These are phyloP conservation scores for Forsythia suspensa DNA, from an alignment of 257 asterid species.

Conservation along the genomic window DNA sequence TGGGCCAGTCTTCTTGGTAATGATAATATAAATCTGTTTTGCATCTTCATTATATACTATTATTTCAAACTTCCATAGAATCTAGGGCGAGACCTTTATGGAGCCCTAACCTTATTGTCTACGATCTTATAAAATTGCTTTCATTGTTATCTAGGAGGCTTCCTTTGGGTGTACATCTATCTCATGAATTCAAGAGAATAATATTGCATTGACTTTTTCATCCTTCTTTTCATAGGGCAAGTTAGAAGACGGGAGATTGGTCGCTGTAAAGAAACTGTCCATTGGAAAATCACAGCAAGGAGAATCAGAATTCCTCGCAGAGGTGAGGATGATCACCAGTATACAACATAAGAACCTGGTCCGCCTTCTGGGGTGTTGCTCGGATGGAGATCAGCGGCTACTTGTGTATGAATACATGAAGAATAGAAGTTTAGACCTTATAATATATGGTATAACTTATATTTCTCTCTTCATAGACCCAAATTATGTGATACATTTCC, in stretches of 20 bases:
- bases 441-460: constrained; percentile 53
- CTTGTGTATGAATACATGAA: constrained; percentile 85
- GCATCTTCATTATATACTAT: neutral
- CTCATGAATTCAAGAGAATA: too few species aligned
- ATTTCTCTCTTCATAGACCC: neutral
- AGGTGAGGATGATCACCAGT: constrained; percentile 75
- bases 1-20: constrained; percentile 82
- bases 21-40: neutral
- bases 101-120: too few species aligned
- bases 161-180: too few species aligned
- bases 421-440: constrained; percentile 72
- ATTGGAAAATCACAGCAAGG: constrained; percentile 74
- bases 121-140: too few species aligned
- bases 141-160: too few species aligned
- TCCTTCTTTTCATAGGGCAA: constrained; percentile 47
- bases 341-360: constrained; percentile 85
- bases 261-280: constrained; percentile 67
- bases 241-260: constrained; percentile 53
- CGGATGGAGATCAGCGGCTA: constrained; percentile 67
- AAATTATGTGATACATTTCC: neutral
- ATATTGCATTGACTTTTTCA: neutral
- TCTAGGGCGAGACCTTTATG: too few species aligned
- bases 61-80: neutral
- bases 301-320: constrained; percentile 69
- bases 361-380: constrained; percentile 80